Conservation (phyloP, 305 asterid species). For the Ajuga reptans region DNA sequence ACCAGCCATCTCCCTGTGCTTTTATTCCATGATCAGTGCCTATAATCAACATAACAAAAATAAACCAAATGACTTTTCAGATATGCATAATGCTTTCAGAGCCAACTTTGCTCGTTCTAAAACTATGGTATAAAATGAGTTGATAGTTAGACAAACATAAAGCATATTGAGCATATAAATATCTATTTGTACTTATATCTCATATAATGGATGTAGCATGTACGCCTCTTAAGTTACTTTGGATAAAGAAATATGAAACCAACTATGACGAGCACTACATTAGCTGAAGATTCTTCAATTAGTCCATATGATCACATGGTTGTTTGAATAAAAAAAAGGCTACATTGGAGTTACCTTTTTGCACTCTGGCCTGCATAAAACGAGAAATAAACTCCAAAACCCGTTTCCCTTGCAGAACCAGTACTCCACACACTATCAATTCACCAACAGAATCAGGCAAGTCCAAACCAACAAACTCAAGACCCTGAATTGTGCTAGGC, state of each 20-base stretch:
- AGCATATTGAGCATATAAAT: neutral
- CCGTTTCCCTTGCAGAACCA: conserved; percentile 82
- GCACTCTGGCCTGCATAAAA: conserved; percentile 84
- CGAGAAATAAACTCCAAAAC: conserved; percentile 73
- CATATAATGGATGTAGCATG: neutral
- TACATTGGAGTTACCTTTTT: conserved; percentile 48
- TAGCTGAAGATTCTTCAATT: neutral
- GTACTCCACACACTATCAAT: conserved; percentile 63
- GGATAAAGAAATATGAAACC: neutral
- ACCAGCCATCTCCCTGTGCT: conserved; percentile 95
- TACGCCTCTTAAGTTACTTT: neutral
- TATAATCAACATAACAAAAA: conserved; percentile 25
- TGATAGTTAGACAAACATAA: neutral
- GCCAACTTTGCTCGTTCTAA: neutral
- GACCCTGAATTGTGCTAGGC: conserved; percentile 81
- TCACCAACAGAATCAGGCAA: conserved; percentile 95
- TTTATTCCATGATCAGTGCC: conserved; percentile 90
- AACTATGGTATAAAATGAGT: neutral
- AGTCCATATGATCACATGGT: neutral
- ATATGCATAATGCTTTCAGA: neutral
- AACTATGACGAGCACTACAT: neutral
- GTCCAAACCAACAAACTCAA: conserved; percentile 89
- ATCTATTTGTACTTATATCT: neutral
- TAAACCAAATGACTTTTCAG: conserved; percentile 8
- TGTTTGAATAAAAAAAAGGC: neutral